These are phyloP conservation scores for Trichoderma hamatum DNA, from an alignment of 2,329 filamentous ascomycete genomes.

Conservation along the genomic window DNA sequence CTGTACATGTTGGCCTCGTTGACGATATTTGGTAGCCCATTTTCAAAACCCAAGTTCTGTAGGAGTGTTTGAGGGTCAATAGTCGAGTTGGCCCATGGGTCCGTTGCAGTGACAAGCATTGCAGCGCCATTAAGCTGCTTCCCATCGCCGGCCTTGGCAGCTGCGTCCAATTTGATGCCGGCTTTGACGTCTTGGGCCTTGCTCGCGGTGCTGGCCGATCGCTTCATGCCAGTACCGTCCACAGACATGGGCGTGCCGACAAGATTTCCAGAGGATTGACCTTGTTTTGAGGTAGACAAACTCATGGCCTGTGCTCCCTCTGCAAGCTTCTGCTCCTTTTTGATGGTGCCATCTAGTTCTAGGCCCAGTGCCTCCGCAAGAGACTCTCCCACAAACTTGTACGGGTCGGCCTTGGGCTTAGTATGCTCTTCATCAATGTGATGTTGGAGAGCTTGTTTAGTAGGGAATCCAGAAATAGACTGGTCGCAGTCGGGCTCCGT, in stretches of 20 bases:
- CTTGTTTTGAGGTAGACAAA: conserved; percentile 50
- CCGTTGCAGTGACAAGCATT: conserved; percentile 26
- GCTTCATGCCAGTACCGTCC: conserved; percentile 52
- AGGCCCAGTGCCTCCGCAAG: conserved; percentile 54
- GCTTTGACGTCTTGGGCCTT: conserved; percentile 44
- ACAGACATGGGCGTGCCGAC: conserved; percentile 55
- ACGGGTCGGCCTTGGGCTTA: conserved; percentile 57
- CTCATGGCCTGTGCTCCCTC: conserved; percentile 45
- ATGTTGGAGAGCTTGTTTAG: conserved; percentile 55
- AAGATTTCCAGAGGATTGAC: conserved; percentile 49
- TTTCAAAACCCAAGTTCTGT: conserved; percentile 41
- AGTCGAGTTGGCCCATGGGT: conserved; percentile 47
- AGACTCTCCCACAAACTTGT: conserved; percentile 56
- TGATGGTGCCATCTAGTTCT: conserved; percentile 53
- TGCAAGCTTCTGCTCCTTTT: conserved; percentile 39
- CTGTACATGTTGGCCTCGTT: conserved; percentile 58
- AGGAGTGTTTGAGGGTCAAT: conserved; percentile 54
- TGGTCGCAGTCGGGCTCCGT: conserved; percentile 59
- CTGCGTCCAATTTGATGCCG: conserved; percentile 36
- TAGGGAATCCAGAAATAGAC: conserved; percentile 53
- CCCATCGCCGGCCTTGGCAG: conserved; percentile 37
- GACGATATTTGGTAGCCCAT: conserved; percentile 49
- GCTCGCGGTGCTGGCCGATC: conserved; percentile 51
- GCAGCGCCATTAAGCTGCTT: conserved; percentile 34
- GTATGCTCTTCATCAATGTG: conserved; percentile 64